Evolutionary conservation across 2,329 filamentous ascomycete genomes (phyloP).

Genomic region (Septoria petroselini): DNA sequence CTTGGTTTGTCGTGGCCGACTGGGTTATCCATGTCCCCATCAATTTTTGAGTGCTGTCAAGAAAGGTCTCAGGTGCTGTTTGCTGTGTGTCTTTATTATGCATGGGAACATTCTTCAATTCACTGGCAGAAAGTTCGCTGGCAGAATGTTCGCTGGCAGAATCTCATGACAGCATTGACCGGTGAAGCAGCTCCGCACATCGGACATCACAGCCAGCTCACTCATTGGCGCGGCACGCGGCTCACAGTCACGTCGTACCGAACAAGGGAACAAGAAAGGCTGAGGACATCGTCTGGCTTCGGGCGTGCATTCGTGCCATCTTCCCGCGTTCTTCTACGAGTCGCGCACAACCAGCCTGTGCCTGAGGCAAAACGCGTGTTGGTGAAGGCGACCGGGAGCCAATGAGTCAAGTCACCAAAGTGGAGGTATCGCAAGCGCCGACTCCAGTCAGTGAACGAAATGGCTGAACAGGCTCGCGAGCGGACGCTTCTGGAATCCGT

Average conservation of each 20-base stretch:
- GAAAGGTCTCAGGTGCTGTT: not conserved
- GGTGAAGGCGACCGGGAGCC: not conserved
- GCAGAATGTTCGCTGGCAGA: no score
- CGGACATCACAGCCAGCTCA: slow-evolving; percentile 6
- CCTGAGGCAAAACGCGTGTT: slow-evolving; percentile 9
- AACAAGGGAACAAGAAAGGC: slow-evolving; percentile 8
- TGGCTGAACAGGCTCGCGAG: slow-evolving; percentile 17
- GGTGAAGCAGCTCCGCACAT: slow-evolving; percentile 13
- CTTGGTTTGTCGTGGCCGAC: no score
- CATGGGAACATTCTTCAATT: not conserved
- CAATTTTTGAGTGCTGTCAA: not conserved
- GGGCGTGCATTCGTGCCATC: not conserved
- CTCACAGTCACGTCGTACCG: slow-evolving; percentile 14
- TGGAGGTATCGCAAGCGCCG: slow-evolving; percentile 15
- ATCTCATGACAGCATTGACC: slow-evolving; percentile 2
- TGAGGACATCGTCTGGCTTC: slow-evolving; percentile 1
- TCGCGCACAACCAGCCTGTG: slow-evolving; percentile 3
- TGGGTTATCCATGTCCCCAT: not conserved
- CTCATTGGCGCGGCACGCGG: slow-evolving; percentile 13
- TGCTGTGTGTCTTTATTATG: not conserved
- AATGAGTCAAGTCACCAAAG: slow-evolving; percentile 8
- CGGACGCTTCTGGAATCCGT: slow-evolving; percentile 19
- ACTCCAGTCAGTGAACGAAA: slow-evolving; percentile 18
- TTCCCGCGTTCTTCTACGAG: slow-evolving; percentile 22
- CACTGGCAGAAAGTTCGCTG: slow-evolving; percentile 1